Evolutionary conservation across 805 yeast genomes (phyloP).

Genomic region (Yamadazyma scolyti): DNA sequence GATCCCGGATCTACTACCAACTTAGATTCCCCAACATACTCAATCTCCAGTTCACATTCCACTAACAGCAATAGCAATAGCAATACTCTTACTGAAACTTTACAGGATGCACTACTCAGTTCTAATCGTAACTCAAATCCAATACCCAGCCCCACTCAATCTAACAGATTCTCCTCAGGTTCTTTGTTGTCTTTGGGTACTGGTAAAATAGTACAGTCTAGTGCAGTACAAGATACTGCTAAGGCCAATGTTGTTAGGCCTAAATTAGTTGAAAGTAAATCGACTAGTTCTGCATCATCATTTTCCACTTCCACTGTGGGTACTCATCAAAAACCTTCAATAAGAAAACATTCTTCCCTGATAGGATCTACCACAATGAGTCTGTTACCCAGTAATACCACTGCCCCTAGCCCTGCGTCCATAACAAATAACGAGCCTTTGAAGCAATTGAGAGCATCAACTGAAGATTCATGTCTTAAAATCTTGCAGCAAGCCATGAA

Average conservation of each 20-base stretch:
- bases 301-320: conserved; percentile 12
- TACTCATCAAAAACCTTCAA: conserved; percentile 4
- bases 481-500: conserved; percentile 86
- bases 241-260: conserved; percentile 15
- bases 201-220: conserved; percentile 29
- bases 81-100: conserved; percentile 9
- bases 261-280: conserved; percentile 20
- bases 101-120: conserved; percentile 9
- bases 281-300: conserved; percentile 20
- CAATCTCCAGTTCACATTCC: conserved; percentile 15
- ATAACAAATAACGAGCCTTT: conserved; percentile 53
- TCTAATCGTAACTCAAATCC: conserved; percentile 12
- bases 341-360: conserved; percentile 12
- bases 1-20: conserved; percentile 30
- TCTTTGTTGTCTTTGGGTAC: conserved; percentile 39
- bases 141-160: conserved; percentile 22
- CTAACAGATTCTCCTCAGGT: conserved; percentile 35
- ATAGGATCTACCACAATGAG: conserved; percentile 4
- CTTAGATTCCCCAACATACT: conserved; percentile 27
- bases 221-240: background rate
- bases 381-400: conserved; percentile 10
- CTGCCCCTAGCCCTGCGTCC: conserved; percentile 4
- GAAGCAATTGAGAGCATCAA: conserved; percentile 78
- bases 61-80: conserved; percentile 9
- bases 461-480: conserved; percentile 88